Base-by-base conservation (phyloP, 2,329 filamentous ascomycete genomes). In the Fragosphaeria purpurea region DNA sequence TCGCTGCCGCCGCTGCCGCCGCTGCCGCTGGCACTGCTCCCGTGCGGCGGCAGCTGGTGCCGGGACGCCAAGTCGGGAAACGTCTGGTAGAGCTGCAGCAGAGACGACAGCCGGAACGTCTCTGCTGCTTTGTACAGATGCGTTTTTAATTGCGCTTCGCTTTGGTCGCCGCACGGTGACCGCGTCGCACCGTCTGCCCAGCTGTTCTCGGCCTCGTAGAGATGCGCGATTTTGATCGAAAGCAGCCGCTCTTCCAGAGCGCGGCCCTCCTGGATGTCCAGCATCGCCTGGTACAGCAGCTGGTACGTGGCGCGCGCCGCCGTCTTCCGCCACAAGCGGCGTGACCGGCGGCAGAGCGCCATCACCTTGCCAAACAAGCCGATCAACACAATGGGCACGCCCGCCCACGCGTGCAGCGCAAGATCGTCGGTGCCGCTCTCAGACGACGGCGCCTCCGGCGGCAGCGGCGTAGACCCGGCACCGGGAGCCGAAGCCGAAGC, bases 81-180 rank as follows among this genome's bases (percentile, higher is more conserved):
- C 1, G 67, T 68, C 44, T 68, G 62, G 54, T 70, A 70, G 1
- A 70, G 62, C 38, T 70, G 67, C 3, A 70, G 56, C 12, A 70
- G 51, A 0, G 67, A 63, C 0, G 63, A 61, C 0, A 70, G 56
- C 1, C 64, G 62, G 40, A 68, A 69, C 0, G 66, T 67, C 43
- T 70, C 67, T 2, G 65, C 66, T 0, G 66, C 65, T 1, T 60
- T 54, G 11, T 61, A 59, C 1, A 70, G 61, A 47, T 70, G 65
- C 0, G 56, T 51, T 0, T 56, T 56, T 0, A 53, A 12, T 11
- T 39, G 30, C 61, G 63, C 7, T 59, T 61, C 37, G n/a, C n/a
- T n/a, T n/a, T n/a, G n/a, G n/a, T n/a, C n/a, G n/a, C n/a, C n/a
- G n/a, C n/a, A n/a, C n/a, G n/a, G n/a, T 6, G 35, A 37, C 7